Percentiles rank a stretch among this genome's conserved stretches.
phyloP scores from a whole-genome alignment of 2,329 filamentous ascomycete species.

The Microsporum audouinii region DNA sequence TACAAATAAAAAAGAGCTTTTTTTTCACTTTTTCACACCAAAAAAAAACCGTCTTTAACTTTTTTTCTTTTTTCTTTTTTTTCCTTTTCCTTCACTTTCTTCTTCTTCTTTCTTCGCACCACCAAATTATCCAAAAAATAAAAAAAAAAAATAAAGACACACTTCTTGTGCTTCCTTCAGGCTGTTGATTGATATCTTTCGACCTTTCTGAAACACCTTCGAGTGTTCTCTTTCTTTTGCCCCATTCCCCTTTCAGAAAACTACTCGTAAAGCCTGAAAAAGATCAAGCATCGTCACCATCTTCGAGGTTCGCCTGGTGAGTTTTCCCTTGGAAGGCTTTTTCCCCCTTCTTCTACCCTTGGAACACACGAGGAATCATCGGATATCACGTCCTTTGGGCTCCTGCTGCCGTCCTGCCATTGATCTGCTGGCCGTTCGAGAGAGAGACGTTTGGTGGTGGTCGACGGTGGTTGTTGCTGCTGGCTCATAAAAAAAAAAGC shows the following conservation, averaged over 20 bases:
- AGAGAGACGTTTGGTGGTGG: background rate
- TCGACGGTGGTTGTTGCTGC: background rate
- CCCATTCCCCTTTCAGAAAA: slow-evolving; percentile 21
- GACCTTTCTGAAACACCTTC: background rate
- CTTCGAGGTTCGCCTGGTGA: slow-evolving; percentile 13
- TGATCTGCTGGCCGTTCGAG: background rate
- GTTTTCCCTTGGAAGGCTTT: background rate
- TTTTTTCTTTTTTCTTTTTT: slow-evolving; percentile 2
- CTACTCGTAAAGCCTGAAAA: slow-evolving; percentile 20
- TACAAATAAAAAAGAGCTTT: too few relatives aligned
- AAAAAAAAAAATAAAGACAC: background rate
- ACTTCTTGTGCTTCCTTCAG: slow-evolving; percentile 1
- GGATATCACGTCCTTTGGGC: background rate
- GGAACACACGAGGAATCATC: background rate
- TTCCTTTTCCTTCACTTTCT: background rate
- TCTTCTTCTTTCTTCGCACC: background rate
- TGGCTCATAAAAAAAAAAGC: background rate
- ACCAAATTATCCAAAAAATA: background rate
- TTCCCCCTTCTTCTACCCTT: too few relatives aligned
- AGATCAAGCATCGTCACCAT: slow-evolving; percentile 9
- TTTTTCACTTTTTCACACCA: slow-evolving; percentile 7
- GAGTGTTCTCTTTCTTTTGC: slow-evolving; percentile 14
- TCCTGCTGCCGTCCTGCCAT: background rate
- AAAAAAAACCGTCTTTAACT: background rate
- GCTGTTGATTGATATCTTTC: background rate